Conservation (phyloP, 805 yeast genomes). For the Hyphopichia homilentoma region DNA sequence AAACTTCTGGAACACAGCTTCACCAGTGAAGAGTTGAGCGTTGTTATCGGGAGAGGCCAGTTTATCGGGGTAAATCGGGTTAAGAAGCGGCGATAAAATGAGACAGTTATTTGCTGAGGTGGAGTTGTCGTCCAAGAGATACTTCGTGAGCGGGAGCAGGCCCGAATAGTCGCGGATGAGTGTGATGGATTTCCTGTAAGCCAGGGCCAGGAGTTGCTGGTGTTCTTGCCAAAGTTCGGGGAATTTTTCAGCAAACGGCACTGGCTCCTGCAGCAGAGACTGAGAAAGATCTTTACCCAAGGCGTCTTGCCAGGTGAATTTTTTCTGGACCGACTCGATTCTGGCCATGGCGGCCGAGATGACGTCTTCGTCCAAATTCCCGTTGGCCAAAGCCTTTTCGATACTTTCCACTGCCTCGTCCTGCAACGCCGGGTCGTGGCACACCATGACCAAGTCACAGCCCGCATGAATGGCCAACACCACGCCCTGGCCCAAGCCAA, state of each 20-base stretch:
- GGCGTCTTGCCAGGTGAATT: conserved; percentile 41
- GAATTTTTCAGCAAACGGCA: conserved; percentile 18
- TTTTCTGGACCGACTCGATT: conserved; percentile 40
- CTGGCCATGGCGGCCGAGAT: conserved; percentile 39
- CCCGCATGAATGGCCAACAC: conserved; percentile 60
- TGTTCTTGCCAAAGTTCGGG: conserved; percentile 41
- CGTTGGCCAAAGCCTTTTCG: conserved; percentile 34
- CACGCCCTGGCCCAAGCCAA: conserved; percentile 66
- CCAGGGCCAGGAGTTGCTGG: conserved; percentile 37
- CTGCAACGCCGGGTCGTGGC: conserved; percentile 53
- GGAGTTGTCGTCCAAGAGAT: conserved; percentile 24
- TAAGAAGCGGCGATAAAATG: conserved; percentile 35
- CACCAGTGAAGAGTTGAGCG: conserved; percentile 35
- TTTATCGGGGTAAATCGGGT: conserved; percentile 27
- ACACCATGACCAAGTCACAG: conserved; percentile 61
- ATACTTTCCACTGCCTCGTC: conserved; percentile 50
- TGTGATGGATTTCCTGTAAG: conserved; percentile 51
- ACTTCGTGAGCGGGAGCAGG: conserved; percentile 46
- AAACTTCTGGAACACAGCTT: conserved; percentile 50
- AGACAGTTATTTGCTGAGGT: conserved; percentile 32
- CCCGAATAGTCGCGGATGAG: conserved; percentile 51
- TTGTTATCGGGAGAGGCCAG: conserved; percentile 5
- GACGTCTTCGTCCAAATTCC: conserved; percentile 41
- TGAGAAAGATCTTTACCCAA: conserved; percentile 30
- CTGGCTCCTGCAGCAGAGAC: no score